Percentiles rank a stretch among this genome's conserved stretches.
These are phyloP conservation scores for Alisma plantagoaquatica DNA, from an alignment of 106 monocot species.

Conservation along the genomic window DNA sequence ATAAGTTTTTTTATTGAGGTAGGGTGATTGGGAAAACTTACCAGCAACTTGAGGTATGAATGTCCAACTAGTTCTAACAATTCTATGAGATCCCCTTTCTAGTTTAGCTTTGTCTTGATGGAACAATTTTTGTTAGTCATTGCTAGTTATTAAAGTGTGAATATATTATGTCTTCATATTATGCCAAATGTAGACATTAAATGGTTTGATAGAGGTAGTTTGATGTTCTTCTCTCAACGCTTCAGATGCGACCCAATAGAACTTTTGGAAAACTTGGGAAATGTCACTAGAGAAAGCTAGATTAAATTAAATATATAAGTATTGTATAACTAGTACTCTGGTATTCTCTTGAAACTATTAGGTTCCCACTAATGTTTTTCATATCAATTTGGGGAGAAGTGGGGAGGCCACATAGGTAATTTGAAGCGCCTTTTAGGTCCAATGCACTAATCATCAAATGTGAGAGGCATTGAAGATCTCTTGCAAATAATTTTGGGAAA, in stretches of 20 bases:
- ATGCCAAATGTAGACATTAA: conserved; percentile 99
- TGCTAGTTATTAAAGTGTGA: too few species aligned
- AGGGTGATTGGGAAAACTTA: too few species aligned
- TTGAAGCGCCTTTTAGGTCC: conserved; percentile 91
- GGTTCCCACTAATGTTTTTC: too few species aligned
- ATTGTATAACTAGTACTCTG: too few species aligned
- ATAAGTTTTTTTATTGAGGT: too few species aligned
- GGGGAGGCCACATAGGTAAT: conserved; percentile 75
- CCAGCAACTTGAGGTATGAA: too few species aligned
- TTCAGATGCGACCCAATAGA: conserved; percentile 56
- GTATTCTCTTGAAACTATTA: too few species aligned
- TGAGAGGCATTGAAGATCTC: conserved; percentile 63
- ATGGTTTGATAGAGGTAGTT: conserved; percentile 93
- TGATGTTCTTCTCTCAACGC: conserved; percentile 78
- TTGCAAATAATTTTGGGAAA: conserved; percentile 90
- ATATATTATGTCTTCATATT: too few species aligned
- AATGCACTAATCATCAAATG: conserved; percentile 67
- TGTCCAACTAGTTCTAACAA: too few species aligned
- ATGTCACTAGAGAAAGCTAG: conserved; percentile 69
- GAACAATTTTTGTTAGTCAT: too few species aligned
- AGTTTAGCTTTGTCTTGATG: too few species aligned
- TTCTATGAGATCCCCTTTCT: too few species aligned
- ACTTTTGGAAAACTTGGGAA: conserved; percentile 59
- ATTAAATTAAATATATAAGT: conserved; percentile 97
- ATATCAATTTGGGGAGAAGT: conserved; percentile 93